Base-by-base conservation (phyloP, 495 filamentous ascomycete species). In the Penicillium subrubescens region DNA sequence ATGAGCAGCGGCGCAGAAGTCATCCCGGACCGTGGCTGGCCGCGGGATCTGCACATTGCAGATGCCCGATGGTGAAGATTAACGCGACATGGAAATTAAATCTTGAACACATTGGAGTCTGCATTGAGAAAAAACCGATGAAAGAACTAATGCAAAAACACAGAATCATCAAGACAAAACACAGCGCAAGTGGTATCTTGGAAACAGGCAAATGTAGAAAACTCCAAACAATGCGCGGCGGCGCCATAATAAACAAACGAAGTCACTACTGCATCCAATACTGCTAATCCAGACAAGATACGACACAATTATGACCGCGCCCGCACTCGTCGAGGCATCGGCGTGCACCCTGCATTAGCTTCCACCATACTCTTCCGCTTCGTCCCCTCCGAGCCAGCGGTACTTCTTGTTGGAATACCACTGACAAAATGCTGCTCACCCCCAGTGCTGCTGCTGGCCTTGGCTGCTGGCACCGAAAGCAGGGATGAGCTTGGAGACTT, bases 291-390 rank as follows among this genome's bases (percentile, higher is more conserved):
- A 62, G 8, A 29, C 34, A 52, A 15, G 15, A 29, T 43, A 2
- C 48, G 21, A 59, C 15, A 23, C 8, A 31, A 62, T 74, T 60
- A 79, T 48, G 71, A 53, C 56, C 77, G 66, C 15, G 73, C 71
- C 35, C 80, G 77, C 48, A 82, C 67, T 39, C 79, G 75, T 23
- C 71, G 73, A 61, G 77, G 74, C 62, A 77, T 76, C 31, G 78
- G 79, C 0, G 78, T 82, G 52, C 77, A 79, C 37, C 78, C 80
- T 21, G 79, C 79, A 59, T 71, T 73, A 23, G 75, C 64, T 66
- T 78, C 70, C 51, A 77, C 54, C 58, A 75, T 61, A 62, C 63
- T 77, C 64, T 74, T 70, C 53, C 73, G 77, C 63, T 73, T 75
- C 1, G 52, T 48, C 1, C 66, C 61, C 8, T 73, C 70, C 12